phyloP scores from a whole-genome alignment of 2,329 filamentous ascomycete species.

The Verticillium isaacii region DNA sequence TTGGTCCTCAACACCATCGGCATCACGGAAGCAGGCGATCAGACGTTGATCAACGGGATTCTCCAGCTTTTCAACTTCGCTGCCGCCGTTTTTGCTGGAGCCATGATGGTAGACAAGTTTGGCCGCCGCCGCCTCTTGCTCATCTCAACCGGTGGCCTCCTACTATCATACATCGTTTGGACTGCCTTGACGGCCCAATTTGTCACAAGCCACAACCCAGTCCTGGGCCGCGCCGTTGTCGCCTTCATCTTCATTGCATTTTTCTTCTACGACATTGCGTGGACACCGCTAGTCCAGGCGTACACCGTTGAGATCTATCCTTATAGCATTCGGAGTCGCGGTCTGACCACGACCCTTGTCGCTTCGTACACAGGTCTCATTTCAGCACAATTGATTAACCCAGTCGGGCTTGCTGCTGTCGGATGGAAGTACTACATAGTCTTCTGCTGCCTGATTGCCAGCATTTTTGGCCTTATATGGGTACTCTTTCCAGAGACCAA shows the following conservation, averaged over 20 bases:
- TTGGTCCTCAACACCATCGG: conserved; percentile 28
- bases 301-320: conserved; percentile 23
- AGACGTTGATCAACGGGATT: conserved; percentile 32
- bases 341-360: conserved; percentile 1
- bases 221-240: conserved; percentile 22
- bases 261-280: conserved; percentile 30
- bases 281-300: conserved; percentile 24
- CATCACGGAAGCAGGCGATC: conserved; percentile 24
- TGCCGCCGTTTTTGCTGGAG: conserved; percentile 23
- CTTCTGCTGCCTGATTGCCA: conserved; percentile 27
- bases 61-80: conserved; percentile 24
- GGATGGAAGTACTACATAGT: conserved; percentile 35
- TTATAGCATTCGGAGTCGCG: conserved; percentile 10
- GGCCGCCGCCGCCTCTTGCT: conserved; percentile 32
- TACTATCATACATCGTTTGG: conserved; percentile 24
- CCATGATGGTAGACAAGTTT: conserved; percentile 30
- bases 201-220: neutral
- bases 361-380: conserved; percentile 12
- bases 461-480: conserved; percentile 27
- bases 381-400: conserved; percentile 34
- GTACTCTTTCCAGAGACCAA: conserved; percentile 30
- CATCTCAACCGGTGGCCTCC: conserved; percentile 23
- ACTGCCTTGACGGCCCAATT: conserved; percentile 21
- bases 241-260: conserved; percentile 32
- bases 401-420: conserved; percentile 29